These are phyloP conservation scores for Plantago rigida DNA, from an alignment of 305 asterid genomes.

Conservation along the genomic window DNA sequence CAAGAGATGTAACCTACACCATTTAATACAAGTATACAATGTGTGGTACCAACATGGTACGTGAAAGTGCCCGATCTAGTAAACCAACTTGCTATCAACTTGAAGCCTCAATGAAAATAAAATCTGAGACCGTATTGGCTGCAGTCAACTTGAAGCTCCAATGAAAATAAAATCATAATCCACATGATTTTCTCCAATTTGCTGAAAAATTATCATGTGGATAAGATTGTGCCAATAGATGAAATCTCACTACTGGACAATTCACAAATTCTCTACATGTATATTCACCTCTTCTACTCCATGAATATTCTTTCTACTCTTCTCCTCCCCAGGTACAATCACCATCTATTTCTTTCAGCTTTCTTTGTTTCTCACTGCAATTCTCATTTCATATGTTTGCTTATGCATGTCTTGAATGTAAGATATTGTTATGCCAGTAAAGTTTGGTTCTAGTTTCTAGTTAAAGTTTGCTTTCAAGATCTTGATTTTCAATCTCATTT, in stretches of 20 bases:
- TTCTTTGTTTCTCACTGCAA: not conserved
- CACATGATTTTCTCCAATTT: not conserved
- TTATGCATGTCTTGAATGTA: not conserved
- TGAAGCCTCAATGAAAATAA: too few relatives aligned
- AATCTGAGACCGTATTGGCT: not conserved
- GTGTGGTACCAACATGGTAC: too few relatives aligned
- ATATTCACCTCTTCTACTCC: constrained; percentile 8
- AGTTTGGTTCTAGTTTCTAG: not conserved
- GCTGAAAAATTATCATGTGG: not conserved
- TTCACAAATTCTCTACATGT: not conserved
- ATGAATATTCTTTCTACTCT: not conserved
- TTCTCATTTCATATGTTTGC: not conserved
- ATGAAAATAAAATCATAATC: not conserved
- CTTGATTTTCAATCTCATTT: not conserved
- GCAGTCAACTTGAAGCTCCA: not conserved
- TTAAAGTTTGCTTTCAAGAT: not conserved
- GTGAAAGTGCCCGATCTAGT: too few relatives aligned
- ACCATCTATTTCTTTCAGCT: not conserved
- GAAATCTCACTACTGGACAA: constrained; percentile 1
- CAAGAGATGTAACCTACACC: too few relatives aligned
- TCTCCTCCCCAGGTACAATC: not conserved
- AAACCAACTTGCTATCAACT: too few relatives aligned
- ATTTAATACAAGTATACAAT: too few relatives aligned
- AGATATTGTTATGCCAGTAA: not conserved
- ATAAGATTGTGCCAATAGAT: constrained; percentile 2